Evolutionary conservation across 768 basidiomycete genomes (phyloP), one percentile per base, ranked within the genome.

Genomic region (Mycena galericulata): DNA sequence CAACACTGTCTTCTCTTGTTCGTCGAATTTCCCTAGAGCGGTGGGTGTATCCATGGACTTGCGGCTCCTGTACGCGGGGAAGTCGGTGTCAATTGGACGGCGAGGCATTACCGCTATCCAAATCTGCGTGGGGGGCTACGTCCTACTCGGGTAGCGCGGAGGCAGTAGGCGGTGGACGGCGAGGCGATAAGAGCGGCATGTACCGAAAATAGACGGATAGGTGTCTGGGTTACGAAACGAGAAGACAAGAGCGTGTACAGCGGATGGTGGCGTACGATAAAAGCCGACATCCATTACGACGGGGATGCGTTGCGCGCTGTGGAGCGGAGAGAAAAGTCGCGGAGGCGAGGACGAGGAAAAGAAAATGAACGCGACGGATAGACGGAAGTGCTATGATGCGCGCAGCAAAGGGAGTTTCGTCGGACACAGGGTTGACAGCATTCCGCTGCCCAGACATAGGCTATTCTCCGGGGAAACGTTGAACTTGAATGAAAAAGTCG

Each of bases 161-260:
- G 53, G 20, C 34, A 54, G 32, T 36, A 22, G 53, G 32, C 53
- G 32, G 34, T 54, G 34, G 53, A 54, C 12, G 47, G 34, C 53
- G 53, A 54, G 53, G 53, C 53, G 53, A 54, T 54, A 36, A 36
- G 53, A 29, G 47, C 47, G 41, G 27, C 47, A 49, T 49, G 47
- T 53, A 53, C 51, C 51, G 51, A 34, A 15, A 53, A 53, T 53
- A 53, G 14, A 54, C 34, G 53, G 53, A 54, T n/a, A 32, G 20
- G 50, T 14, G 30, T 5, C 20, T 34, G 20, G 32, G 50, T 34
- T 51, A 51, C 50, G 50, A 51, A 20, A 51, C 50, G 50, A 51
- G 50, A 51, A 51, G 50, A 51, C 50, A 51, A 30, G 50, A 54
- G 53, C 20, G 53, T 36, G 53, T 38, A 38, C 36, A 38, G 36